Percentiles rank a stretch among this genome's conserved stretches.
Evolutionary conservation across 2,329 filamentous ascomycete genomes (phyloP).

Genomic region (Alternaria gansuensis): DNA sequence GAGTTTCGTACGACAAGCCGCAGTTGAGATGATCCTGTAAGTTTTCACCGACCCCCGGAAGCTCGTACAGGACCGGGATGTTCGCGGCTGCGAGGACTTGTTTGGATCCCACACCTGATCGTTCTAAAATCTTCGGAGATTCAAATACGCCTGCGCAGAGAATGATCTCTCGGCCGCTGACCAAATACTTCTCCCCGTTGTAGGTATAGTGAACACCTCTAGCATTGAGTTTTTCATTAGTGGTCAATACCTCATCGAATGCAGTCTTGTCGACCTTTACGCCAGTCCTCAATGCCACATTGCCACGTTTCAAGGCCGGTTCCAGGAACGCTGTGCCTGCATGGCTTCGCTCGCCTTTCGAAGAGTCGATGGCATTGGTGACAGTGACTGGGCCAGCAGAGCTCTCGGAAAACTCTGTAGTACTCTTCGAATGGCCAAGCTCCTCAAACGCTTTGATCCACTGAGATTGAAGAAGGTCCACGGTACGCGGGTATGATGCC

Average conservation of each 20-base stretch:
- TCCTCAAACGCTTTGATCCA: conserved; percentile 30
- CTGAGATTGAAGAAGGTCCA: conserved; percentile 27
- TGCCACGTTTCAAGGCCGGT: conserved; percentile 28
- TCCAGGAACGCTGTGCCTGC: conserved; percentile 32
- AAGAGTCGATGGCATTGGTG: conserved; percentile 30
- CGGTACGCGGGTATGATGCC: conserved; percentile 23
- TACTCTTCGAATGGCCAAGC: conserved; percentile 22
- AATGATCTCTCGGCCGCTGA: conserved; percentile 25
- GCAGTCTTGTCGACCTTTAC: conserved; percentile 27
- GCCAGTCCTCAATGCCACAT: conserved; percentile 25
- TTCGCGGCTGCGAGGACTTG: conserved; percentile 59
- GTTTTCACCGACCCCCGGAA: conserved; percentile 69
- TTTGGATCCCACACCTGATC: conserved; percentile 66
- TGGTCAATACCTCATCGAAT: conserved; percentile 17
- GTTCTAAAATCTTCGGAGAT: conserved; percentile 62
- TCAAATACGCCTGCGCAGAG: conserved; percentile 59
- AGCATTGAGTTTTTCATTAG: conserved; percentile 25
- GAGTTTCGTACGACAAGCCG: conserved; percentile 24
- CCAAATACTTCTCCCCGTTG: conserved; percentile 15
- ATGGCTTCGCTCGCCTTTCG: conserved; percentile 33
- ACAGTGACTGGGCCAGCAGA: conserved; percentile 26
- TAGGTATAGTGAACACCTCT: conserved; percentile 24
- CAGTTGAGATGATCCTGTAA: conserved; percentile 64
- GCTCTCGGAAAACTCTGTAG: conserved; percentile 25
- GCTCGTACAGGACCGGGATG: conserved; percentile 63